Evolutionary conservation across 805 yeast genomes (phyloP).

Genomic region (Candida lessepsii): DNA sequence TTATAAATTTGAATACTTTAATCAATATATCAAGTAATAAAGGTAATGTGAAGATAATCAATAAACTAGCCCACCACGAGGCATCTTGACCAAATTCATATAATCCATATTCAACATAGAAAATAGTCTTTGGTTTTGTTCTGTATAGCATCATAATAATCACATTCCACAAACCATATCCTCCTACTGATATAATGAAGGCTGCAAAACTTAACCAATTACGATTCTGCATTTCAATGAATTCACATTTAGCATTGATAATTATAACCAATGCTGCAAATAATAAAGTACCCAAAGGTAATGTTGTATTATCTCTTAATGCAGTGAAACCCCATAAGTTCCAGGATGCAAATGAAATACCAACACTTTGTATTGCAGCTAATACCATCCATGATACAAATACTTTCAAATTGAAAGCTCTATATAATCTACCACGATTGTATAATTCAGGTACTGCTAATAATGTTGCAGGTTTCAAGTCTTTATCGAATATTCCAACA

Average conservation of each 20-base stretch:
- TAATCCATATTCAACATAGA: slow-evolving; percentile 70
- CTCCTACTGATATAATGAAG: slow-evolving; percentile 68
- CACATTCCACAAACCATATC: slow-evolving; percentile 84
- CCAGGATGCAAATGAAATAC: slow-evolving; percentile 66
- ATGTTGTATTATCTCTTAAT: slow-evolving; percentile 68
- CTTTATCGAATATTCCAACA: slow-evolving; percentile 94
- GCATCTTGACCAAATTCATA: slow-evolving; percentile 73
- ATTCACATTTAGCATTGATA: slow-evolving; percentile 75
- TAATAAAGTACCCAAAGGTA: slow-evolving; percentile 76
- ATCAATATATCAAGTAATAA: slow-evolving; percentile 63
- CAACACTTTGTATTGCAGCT: slow-evolving; percentile 70
- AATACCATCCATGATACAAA: slow-evolving; percentile 77
- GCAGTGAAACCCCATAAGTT: slow-evolving; percentile 71
- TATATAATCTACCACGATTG: slow-evolving; percentile 67
- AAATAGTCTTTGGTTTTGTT: slow-evolving; percentile 53
- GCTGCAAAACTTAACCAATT: slow-evolving; percentile 68
- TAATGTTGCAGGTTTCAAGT: slow-evolving; percentile 81
- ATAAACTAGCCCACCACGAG: slow-evolving; percentile 83
- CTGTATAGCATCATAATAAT: slow-evolving; percentile 69
- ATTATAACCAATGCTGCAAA: slow-evolving; percentile 71
- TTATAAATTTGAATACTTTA: slow-evolving; percentile 53
- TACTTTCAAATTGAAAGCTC: slow-evolving; percentile 67
- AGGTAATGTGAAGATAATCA: slow-evolving; percentile 58
- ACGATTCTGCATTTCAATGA: slow-evolving; percentile 76
- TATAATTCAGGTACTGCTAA: slow-evolving; percentile 91